A percentile compares a stretch with the other conserved stretches of the same genome.
Conservation (phyloP, 345 rosid genomes). For the Aegle marmelos region DNA sequence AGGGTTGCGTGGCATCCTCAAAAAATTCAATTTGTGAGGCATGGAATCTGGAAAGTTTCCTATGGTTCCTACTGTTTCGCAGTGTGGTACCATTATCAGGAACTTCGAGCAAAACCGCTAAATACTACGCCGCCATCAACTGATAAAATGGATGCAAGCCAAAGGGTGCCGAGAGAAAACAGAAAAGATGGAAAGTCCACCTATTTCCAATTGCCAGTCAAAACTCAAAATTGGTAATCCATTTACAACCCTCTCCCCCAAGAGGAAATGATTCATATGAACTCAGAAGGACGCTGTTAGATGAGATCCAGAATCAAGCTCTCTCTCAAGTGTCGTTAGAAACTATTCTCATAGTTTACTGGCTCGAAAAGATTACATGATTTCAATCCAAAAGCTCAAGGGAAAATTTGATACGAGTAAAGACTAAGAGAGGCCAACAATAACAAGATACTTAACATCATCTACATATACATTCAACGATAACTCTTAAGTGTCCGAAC, state of each 20-base stretch:
- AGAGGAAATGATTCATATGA: no score
- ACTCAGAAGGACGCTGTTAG: background rate
- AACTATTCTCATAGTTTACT: background rate
- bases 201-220: background rate
- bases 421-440: background rate
- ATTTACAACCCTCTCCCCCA: no score
- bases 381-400: background rate
- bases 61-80: background rate
- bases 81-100: background rate
- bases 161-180: background rate
- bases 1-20: slow-evolving; percentile 10
- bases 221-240: no score
- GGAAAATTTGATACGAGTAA: background rate
- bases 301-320: background rate
- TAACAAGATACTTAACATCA: background rate
- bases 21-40: background rate
- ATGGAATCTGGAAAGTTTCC: slow-evolving; percentile 1
- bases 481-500: background rate
- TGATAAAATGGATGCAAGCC: background rate
- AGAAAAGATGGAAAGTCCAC: background rate
- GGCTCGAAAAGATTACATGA: background rate
- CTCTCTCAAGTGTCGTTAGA: background rate
- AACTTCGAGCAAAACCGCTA: background rate
- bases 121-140: background rate
- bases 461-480: background rate